A percentile compares a stretch with the other conserved stretches of the same genome.
Evolutionary conservation across 257 asterid species (phyloP).

Genomic region (Anisodus acutangulus): DNA sequence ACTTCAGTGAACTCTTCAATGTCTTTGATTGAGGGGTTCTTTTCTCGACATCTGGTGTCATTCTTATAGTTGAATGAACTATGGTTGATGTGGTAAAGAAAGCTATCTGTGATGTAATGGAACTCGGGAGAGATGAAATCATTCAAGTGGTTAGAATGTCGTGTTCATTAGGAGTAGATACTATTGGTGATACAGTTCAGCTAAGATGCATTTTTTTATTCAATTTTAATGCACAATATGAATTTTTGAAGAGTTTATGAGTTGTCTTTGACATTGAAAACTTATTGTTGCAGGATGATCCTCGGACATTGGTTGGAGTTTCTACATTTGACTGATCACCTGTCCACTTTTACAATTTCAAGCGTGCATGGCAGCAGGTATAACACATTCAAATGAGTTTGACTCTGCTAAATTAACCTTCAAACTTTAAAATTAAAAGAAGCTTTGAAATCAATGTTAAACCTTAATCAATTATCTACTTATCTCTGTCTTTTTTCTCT

Average conservation of each 20-base stretch:
- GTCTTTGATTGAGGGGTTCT: too few relatives aligned
- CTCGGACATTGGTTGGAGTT: constrained; percentile 87
- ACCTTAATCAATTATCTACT: background rate
- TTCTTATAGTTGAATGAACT: background rate
- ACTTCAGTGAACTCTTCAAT: background rate
- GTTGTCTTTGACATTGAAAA: background rate
- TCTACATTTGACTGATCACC: constrained; percentile 95
- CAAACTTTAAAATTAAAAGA: background rate
- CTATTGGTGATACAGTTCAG: background rate
- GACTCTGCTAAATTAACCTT: background rate
- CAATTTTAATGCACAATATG: background rate
- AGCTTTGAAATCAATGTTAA: background rate
- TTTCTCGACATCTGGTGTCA: too few relatives aligned
- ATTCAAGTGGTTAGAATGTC: background rate
- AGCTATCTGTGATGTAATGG: background rate
- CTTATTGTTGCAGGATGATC: constrained; percentile 75
- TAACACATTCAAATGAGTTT: constrained; percentile 24
- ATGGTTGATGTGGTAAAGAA: background rate
- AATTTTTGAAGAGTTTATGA: background rate
- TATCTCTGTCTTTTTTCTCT: background rate
- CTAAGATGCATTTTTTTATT: background rate
- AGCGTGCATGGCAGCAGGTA: constrained; percentile 84
- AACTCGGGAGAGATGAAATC: background rate
- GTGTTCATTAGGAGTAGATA: background rate
- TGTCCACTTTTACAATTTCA: constrained; percentile 67